A percentile compares a stretch with the other conserved stretches of the same genome.
Conservation (phyloP, 2,329 filamentous ascomycete species). For the Tolypocladium tundrense region DNA sequence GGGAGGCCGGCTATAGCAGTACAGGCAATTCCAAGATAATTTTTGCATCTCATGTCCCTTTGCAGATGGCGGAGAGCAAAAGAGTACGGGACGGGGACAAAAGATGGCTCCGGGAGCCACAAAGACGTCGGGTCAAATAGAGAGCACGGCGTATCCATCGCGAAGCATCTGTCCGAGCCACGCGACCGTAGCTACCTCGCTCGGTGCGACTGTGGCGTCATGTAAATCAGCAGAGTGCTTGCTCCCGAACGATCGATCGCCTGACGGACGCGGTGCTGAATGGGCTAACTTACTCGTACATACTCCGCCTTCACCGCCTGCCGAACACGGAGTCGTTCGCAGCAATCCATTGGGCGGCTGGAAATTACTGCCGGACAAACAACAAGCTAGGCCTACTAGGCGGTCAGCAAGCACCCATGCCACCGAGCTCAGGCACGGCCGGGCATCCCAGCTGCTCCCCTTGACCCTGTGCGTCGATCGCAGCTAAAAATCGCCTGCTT, state of each 20-base stretch:
- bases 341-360: not conserved
- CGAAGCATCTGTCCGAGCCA: not conserved
- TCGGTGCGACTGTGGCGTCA: not conserved
- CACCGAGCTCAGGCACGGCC: not conserved
- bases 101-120: not conserved
- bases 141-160: not conserved
- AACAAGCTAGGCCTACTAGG: not conserved
- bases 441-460: not conserved
- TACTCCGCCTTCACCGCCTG: not conserved
- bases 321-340: not conserved
- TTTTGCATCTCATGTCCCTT: not conserved
- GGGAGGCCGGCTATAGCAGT: too few relatives aligned
- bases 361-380: conserved; percentile 4
- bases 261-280: not conserved
- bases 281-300: not conserved
- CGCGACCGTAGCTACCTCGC: not conserved
- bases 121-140: not conserved
- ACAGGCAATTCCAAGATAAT: not conserved
- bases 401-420: not conserved
- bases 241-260: not conserved
- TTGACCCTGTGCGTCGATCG: not conserved
- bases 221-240: not conserved
- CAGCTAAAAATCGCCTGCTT: not conserved
- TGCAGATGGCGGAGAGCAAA: not conserved
- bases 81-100: not conserved